Base-by-base conservation (phyloP, 345 rosid genomes). In the Camelina sativa region DNA sequence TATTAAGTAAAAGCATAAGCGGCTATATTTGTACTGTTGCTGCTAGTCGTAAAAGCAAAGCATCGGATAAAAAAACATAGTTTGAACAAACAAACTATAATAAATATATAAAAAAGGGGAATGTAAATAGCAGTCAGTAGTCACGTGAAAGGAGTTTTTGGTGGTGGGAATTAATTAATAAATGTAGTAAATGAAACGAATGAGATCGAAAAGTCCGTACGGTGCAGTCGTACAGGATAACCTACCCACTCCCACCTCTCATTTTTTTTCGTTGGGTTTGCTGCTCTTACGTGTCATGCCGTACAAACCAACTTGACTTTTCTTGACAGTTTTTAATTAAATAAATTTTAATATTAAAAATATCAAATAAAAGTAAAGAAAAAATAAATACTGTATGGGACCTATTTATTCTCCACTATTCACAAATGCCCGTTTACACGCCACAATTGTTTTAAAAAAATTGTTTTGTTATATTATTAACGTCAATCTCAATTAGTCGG, bases 271-370 rank as follows among this genome's bases (percentile, higher is more conserved):
- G 1, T 12, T 40, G 6, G 16, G n/a, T 12, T 40, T 17, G 30
- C 30, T 28, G 30, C 3, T 46, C 71, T 63, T 63, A 76, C 76
- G 80, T 77, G 80, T 71, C 80, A 71, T 71, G 65, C 80, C 80
- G 80, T 76, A 70, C 80, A 70, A 76, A 46, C 55, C 62, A 64
- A 77, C 76, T 53, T 77, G 67, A 71, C 80, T 77, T 64, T 62
- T 63, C 75, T 76, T 46, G 43, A 6, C 54, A 8, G 38, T 75
- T 50, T 47, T 46, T 46, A 6, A 13, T 5, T 44, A 1, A 15
- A 44, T 1, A 6, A 15, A 15, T 28, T 28, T n/a, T 13, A 32
- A 53, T 23, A 20, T 28, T 4, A 28, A 28, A 28, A 1, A 8
- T 4, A 28, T 38, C 19, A 16, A 19, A 62, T 19, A 51, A 25